These are phyloP conservation scores for Musa troglodytarum DNA, from an alignment of 176 grass and related monocot species.

Conservation along the genomic window DNA sequence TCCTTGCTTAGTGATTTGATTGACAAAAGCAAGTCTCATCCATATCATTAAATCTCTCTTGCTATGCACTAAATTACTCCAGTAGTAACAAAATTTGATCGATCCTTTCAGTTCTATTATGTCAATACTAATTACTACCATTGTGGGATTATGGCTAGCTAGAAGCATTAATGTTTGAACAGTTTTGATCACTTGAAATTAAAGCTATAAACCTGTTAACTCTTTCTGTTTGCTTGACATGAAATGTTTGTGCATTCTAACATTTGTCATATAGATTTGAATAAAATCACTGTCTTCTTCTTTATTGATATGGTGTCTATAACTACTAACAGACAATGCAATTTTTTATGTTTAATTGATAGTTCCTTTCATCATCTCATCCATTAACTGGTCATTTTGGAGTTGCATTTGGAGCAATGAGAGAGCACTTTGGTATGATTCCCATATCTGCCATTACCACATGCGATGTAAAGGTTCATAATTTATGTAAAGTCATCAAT, in stretches of 20 bases:
- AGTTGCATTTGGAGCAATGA: slow-evolving; percentile 45
- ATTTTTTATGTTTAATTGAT: slow-evolving; percentile 22
- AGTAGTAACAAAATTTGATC: too few relatives aligned
- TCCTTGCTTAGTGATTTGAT: too few relatives aligned
- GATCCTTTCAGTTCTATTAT: too few relatives aligned
- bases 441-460: slow-evolving; percentile 52
- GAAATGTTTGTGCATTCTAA: too few relatives aligned
- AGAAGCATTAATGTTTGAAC: too few relatives aligned
- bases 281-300: neutral
- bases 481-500: slow-evolving; percentile 64
- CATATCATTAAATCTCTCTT: neutral
- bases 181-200: too few relatives aligned
- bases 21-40: too few relatives aligned
- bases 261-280: neutral
- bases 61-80: neutral
- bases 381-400: slow-evolving; percentile 73
- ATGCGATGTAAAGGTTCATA: slow-evolving; percentile 70
- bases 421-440: slow-evolving; percentile 48
- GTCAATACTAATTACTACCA: too few relatives aligned
- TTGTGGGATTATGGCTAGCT: too few relatives aligned
- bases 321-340: neutral
- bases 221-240: too few relatives aligned
- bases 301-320: neutral
- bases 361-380: slow-evolving; percentile 71
- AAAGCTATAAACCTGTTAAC: too few relatives aligned